Evolutionary conservation across 129 eudicot species (phyloP).

Genomic region (carrot (Daucus carota)): DH1_v3.0 NC_030386.2:6293501-6294000

Average conservation of each 20-base stretch:
- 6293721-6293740: not conserved
- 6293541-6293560: not conserved
- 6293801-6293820: not conserved
- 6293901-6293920: not conserved
- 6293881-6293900: not conserved
- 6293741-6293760: not conserved
- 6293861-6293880: not conserved
- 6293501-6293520: no score
- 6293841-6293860: not conserved
- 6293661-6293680: no score
- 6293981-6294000: not conserved
- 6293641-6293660: constrained; percentile 9
- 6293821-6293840: not conserved
- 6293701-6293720: not conserved
- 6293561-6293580: not conserved
- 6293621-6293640: not conserved
- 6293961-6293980: not conserved
- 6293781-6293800: not conserved
- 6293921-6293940: not conserved
- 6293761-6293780: constrained; percentile 5
- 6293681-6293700: not conserved
- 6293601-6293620: no score
- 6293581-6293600: constrained; percentile 4
- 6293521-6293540: no score
- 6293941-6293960: not conserved